phyloP scores from a whole-genome alignment of 2,329 filamentous ascomycete species.

The Aspergillus versicolor region DNA sequence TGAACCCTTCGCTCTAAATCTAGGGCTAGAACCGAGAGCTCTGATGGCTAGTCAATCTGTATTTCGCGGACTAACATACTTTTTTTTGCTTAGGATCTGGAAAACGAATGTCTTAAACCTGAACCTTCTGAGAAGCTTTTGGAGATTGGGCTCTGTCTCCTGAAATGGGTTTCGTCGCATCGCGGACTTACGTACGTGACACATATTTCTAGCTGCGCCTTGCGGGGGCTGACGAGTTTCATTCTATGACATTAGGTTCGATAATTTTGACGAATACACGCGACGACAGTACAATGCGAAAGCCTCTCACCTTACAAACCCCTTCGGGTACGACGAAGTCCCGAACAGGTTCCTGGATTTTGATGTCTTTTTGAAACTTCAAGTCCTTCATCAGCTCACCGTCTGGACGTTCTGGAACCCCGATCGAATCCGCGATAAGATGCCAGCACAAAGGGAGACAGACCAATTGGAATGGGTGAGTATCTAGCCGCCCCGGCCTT shows the following conservation, averaged over 20 bases:
- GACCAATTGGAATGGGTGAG: constrained; percentile 84
- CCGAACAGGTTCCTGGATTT: constrained; percentile 76
- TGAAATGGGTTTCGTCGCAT: constrained; percentile 93
- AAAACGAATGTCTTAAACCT: constrained; percentile 81
- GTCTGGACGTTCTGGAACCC: constrained; percentile 86
- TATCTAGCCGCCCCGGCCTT: constrained; percentile 10
- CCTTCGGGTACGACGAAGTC: constrained; percentile 75
- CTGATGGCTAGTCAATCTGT: neutral
- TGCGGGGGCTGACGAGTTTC: constrained; percentile 9
- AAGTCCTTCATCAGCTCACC: constrained; percentile 81
- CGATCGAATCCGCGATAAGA: constrained; percentile 80
- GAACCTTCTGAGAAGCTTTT: constrained; percentile 68
- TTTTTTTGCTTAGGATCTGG: constrained; percentile 67
- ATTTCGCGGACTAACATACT: constrained; percentile 13
- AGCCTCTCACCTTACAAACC: constrained; percentile 70
- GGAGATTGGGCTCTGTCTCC: constrained; percentile 78
- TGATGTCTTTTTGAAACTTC: constrained; percentile 75
- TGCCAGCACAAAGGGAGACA: constrained; percentile 75
- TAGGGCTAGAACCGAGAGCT: neutral
- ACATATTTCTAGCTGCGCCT: neutral
- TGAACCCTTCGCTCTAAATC: constrained; percentile 1
- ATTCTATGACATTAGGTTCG: constrained; percentile 56
- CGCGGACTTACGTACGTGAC: constrained; percentile 78
- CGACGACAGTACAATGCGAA: constrained; percentile 85
- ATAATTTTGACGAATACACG: constrained; percentile 91